These are phyloP conservation scores for Pseudocohnilembus persalinus DNA, from an alignment of 169 alveolate species.

Conservation along the genomic window DNA sequence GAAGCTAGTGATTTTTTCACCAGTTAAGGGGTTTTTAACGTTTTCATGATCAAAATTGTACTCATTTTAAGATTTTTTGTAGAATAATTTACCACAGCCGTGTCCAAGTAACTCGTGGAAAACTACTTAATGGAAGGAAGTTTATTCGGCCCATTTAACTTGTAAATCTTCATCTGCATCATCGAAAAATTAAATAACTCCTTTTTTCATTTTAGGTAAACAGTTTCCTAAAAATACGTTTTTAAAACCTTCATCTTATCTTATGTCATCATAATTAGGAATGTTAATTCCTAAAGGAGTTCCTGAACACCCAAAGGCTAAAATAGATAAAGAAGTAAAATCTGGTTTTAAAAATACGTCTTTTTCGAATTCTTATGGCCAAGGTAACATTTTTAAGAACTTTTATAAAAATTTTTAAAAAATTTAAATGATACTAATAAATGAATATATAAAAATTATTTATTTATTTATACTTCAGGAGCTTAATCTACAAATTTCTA, in stretches of 20 bases:
- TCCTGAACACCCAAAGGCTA: conserved; percentile 69
- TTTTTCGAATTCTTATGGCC: conserved; percentile 77
- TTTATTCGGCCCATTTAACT: conserved; percentile 40
- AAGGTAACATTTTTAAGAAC: conserved; percentile 57
- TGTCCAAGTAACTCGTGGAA: conserved; percentile 81
- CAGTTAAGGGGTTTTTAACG: conserved; percentile 12
- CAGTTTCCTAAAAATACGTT: conserved; percentile 65
- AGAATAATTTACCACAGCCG: conserved; percentile 76
- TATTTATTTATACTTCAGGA: conserved; percentile 27
- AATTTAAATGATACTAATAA: neutral
- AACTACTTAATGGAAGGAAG: conserved; percentile 58
- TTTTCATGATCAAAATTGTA: conserved; percentile 16
- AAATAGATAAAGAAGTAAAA: conserved; percentile 64
- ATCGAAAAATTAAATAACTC: conserved; percentile 51
- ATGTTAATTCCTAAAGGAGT: conserved; percentile 74
- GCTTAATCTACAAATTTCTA: conserved; percentile 63
- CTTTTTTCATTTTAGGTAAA: conserved; percentile 36
- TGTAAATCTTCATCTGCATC: conserved; percentile 55
- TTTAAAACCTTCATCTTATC: conserved; percentile 74
- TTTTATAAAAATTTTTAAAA: neutral
- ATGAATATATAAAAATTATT: conserved; percentile 28
- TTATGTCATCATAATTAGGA: conserved; percentile 80
- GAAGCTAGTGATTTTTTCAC: conserved; percentile 15
- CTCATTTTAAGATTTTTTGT: conserved; percentile 10
- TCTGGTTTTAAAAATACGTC: conserved; percentile 69